Base-by-base conservation (phyloP, 2,329 filamentous ascomycete species). In the Didymella keratinophila region DNA sequence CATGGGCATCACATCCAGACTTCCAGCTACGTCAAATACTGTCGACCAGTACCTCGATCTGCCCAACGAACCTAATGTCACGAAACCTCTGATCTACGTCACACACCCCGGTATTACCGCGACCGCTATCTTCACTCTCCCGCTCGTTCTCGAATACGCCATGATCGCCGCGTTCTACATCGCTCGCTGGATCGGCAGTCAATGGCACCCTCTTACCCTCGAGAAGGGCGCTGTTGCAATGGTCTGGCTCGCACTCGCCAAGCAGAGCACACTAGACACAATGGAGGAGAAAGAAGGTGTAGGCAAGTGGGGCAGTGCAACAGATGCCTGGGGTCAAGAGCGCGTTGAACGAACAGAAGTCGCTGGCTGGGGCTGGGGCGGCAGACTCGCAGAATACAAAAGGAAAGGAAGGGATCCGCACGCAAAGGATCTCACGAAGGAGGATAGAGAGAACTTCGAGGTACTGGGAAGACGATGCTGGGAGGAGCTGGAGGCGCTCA, bases 91-190 rank as follows among this genome's bases (percentile, higher is more conserved):
- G 55, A 87, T 91, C 70, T 96, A 95, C 78, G 74, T 96, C 60
- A 83, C 88, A 0, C 95, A 99, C 73, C 95, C 95, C 0, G 95
- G 95, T 62, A 85, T 99, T 61, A 90, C 93, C 64, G 89, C 86
- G 52, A 97, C 93, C 1, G 85, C 87, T 1, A 90, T 99, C 63
- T 85, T 97, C 63, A 88, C 91, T 0, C 83, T 97, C 8, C 84
- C 86, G 49, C 82, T 84, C 64, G 81, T 93, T 64, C 82, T 97
- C 60, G 85, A 87, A 63, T 88, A 86, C 74, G 81, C 84, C 60
- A 95, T 95, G 85, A 77, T 86, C 49, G 71, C 85, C 20, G 80
- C 85, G 3, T 88, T 96, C 73, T 88, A 88, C 74, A 42, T 96
- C 16, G 87, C 87, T 14, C 90, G 94, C 63, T 87, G 85, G 80